Evolutionary conservation across 164 flowering plant species (phyloP).

Genomic region (Vitis riparia): DNA sequence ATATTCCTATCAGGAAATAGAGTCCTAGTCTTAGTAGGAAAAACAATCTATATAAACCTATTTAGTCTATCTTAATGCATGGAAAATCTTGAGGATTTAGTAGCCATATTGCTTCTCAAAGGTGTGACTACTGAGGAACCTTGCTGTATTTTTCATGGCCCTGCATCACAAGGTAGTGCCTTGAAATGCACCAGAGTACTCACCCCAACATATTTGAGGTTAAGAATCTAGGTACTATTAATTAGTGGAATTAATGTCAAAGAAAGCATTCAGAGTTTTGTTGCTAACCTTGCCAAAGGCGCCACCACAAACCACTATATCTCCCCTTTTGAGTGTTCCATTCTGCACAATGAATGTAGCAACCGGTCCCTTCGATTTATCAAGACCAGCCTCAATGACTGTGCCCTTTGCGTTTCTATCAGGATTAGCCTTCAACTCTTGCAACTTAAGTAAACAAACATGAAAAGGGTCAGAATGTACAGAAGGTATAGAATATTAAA

Average conservation of each 20-base stretch:
- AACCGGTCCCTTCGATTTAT: slow-evolving; percentile 86
- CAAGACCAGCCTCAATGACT: slow-evolving; percentile 92
- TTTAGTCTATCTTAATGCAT: no score
- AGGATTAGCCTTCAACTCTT: slow-evolving; percentile 96
- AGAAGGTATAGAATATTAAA: neutral
- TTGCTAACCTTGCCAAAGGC: slow-evolving; percentile 88
- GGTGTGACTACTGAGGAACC: no score
- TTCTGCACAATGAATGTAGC: slow-evolving; percentile 93
- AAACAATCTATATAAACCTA: no score
- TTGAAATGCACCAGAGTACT: no score
- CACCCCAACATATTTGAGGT: neutral
- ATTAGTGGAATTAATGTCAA: neutral
- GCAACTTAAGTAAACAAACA: slow-evolving; percentile 44
- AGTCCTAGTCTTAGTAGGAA: no score
- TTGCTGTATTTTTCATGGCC: no score
- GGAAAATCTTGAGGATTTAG: no score
- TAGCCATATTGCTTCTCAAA: no score
- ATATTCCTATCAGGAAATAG: no score
- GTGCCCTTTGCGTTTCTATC: slow-evolving; percentile 89
- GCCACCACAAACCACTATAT: slow-evolving; percentile 83
- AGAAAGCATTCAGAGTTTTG: neutral
- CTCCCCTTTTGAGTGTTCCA: slow-evolving; percentile 87
- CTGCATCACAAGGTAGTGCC: no score
- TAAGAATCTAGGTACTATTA: neutral
- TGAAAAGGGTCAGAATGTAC: slow-evolving; percentile 6